phyloP scores from a whole-genome alignment of 1,284 basidiomycete species.

The Sporisorium sorghi region DNA sequence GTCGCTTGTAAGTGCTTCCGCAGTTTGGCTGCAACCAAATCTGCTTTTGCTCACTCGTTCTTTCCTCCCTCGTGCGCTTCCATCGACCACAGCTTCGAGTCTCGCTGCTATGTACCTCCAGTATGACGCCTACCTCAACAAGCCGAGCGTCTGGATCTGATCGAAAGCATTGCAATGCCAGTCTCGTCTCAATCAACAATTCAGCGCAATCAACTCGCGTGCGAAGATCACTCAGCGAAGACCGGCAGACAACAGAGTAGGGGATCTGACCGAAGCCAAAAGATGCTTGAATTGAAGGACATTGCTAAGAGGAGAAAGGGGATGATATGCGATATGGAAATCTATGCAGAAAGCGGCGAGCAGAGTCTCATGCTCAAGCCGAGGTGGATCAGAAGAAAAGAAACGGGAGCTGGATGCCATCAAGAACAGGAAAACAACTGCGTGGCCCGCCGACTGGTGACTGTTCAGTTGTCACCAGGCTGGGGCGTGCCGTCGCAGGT shows the following conservation, averaged over 20 bases:
- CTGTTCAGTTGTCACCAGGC: slow-evolving; percentile 18
- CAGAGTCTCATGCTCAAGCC: slow-evolving; percentile 17
- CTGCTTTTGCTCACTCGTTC: not conserved
- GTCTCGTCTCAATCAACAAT: not conserved
- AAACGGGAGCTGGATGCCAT: no score
- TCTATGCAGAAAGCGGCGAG: slow-evolving; percentile 18
- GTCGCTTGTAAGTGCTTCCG: slow-evolving; percentile 81
- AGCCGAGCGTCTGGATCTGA: not conserved
- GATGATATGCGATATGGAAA: not conserved
- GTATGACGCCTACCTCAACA: slow-evolving; percentile 23
- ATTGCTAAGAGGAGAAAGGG: not conserved
- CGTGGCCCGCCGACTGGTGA: not conserved
- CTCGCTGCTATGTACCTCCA: slow-evolving; percentile 33
- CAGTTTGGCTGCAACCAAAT: not conserved
- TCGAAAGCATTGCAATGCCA: not conserved
- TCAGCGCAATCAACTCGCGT: not conserved
- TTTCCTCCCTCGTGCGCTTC: not conserved
- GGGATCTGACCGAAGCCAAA: no score
- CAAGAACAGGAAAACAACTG: not conserved
- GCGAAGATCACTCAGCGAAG: not conserved
- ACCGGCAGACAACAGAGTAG: no score
- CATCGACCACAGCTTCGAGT: slow-evolving; percentile 31
- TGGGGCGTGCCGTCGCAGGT: slow-evolving; percentile 53
- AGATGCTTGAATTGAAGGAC: no score
- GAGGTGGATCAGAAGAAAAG: not conserved